Conservation (phyloP, 257 asterid species). For the Buddleja alternifolia region DNA sequence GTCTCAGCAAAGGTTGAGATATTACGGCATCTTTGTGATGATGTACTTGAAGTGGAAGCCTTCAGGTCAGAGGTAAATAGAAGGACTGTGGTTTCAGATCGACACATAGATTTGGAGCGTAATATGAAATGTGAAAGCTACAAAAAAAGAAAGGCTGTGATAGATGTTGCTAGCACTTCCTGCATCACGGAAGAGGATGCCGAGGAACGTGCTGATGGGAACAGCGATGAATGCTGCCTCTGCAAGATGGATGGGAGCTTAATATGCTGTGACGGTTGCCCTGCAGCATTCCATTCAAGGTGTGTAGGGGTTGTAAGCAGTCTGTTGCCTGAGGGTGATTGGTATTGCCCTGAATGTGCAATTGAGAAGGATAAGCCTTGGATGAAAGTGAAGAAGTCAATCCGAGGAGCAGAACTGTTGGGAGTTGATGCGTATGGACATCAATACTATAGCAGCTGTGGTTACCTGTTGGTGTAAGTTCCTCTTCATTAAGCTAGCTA, state of each 20-base stretch:
- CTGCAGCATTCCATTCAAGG: constrained; percentile 93
- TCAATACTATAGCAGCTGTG: constrained; percentile 74
- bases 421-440: constrained; percentile 86
- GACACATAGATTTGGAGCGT: constrained; percentile 54
- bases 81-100: constrained; percentile 64
- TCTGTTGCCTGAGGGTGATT: constrained; percentile 94
- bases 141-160: constrained; percentile 56
- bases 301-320: constrained; percentile 87
- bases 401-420: constrained; percentile 79
- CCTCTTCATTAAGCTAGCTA: constrained; percentile 28
- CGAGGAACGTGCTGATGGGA: constrained; percentile 65
- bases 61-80: constrained; percentile 71
- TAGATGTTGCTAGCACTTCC: constrained; percentile 59
- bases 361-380: constrained; percentile 69
- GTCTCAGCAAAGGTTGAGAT: constrained; percentile 72
- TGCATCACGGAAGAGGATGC: constrained; percentile 66
- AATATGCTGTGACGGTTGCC: constrained; percentile 99
- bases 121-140: constrained; percentile 45
- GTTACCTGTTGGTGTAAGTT: constrained; percentile 93
- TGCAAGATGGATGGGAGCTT: constrained; percentile 96
- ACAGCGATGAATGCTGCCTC: constrained; percentile 91
- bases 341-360: constrained; percentile 97
- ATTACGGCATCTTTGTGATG: constrained; percentile 88
- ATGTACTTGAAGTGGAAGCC: constrained; percentile 75
- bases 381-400: constrained; percentile 61